Conservation (phyloP, 805 yeast species). For the Candida ortonii region DNA sequence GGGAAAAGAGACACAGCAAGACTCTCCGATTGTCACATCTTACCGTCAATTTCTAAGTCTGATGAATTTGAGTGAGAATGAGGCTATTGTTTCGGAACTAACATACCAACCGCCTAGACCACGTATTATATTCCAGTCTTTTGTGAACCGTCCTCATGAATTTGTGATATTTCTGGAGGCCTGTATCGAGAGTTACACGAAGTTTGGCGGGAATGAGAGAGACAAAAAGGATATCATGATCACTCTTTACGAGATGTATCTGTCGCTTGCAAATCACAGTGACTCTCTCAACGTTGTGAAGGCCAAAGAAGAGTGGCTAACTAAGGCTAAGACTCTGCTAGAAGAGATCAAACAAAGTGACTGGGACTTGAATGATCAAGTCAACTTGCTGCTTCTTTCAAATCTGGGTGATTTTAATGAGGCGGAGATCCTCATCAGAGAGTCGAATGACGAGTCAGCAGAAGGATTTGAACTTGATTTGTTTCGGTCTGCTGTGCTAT, state of each 20-base stretch:
- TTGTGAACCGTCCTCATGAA: constrained; percentile 80
- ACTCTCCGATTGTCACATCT: constrained; percentile 53
- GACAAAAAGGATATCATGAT: constrained; percentile 74
- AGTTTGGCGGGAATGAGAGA: constrained; percentile 63
- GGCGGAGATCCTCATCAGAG: constrained; percentile 43
- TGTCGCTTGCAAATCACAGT: constrained; percentile 49
- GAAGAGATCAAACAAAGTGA: constrained; percentile 30
- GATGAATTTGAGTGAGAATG: constrained; percentile 25
- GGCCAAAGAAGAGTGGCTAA: constrained; percentile 52
- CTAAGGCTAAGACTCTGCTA: constrained; percentile 58
- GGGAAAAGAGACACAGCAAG: constrained; percentile 5
- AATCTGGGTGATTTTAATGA: constrained; percentile 54
- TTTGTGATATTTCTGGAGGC: constrained; percentile 93
- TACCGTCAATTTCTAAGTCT: constrained; percentile 42
- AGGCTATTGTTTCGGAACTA: constrained; percentile 37
- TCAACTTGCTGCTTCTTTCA: constrained; percentile 53
- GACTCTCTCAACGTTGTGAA: constrained; percentile 3
- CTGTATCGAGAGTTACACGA: constrained; percentile 73
- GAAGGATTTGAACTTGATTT: constrained; percentile 52
- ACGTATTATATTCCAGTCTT: constrained; percentile 78
- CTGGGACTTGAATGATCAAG: constrained; percentile 50
- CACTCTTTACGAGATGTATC: constrained; percentile 79
- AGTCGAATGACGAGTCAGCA: constrained; percentile 26
- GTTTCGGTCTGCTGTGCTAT: constrained; percentile 62
- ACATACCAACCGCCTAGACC: constrained; percentile 93